Evolutionary conservation across 1,139 yeast species (phyloP).

Genomic region (Diutina ranongensis): DNA sequence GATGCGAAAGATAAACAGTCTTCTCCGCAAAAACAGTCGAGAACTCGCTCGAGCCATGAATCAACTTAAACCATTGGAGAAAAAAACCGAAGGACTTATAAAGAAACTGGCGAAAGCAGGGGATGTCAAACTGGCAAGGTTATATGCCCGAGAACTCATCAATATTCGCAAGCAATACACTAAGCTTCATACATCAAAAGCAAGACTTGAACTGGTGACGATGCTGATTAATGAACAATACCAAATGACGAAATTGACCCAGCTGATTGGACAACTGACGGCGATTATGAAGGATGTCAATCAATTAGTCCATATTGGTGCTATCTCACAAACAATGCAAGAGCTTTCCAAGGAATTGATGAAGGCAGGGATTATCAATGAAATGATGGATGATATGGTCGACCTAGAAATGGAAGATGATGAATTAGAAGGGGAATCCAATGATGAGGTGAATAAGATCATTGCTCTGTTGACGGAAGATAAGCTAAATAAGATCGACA

Average conservation of each 20-base stretch:
- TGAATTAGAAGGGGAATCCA: slow-evolving; percentile 50
- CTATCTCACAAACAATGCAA: slow-evolving; percentile 73
- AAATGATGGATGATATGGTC: slow-evolving; percentile 87
- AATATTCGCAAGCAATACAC: slow-evolving; percentile 64
- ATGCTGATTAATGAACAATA: slow-evolving; percentile 91
- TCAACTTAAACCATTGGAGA: slow-evolving; percentile 53
- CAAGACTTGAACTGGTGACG: slow-evolving; percentile 74
- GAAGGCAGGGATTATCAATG: slow-evolving; percentile 87
- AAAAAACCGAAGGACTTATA: slow-evolving; percentile 68
- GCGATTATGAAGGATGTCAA: slow-evolving; percentile 85
- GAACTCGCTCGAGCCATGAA: slow-evolving; percentile 67
- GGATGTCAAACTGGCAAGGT: slow-evolving; percentile 61
- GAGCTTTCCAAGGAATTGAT: slow-evolving; percentile 79
- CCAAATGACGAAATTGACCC: slow-evolving; percentile 73
- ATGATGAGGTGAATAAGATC: slow-evolving; percentile 51
- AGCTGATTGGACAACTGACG: slow-evolving; percentile 71
- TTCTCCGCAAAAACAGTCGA: slow-evolving; percentile 76
- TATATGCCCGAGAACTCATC: slow-evolving; percentile 76
- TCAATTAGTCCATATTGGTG: slow-evolving; percentile 66
- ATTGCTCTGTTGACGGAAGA: slow-evolving; percentile 33
- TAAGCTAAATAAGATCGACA: slow-evolving; percentile 28
- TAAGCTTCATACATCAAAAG: slow-evolving; percentile 67
- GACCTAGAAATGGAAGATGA: slow-evolving; percentile 56
- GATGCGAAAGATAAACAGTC: slow-evolving; percentile 72
- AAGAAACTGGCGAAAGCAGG: slow-evolving; percentile 68